phyloP scores from a whole-genome alignment of 345 rosid species.

The Arabis hirsuta region DNA sequence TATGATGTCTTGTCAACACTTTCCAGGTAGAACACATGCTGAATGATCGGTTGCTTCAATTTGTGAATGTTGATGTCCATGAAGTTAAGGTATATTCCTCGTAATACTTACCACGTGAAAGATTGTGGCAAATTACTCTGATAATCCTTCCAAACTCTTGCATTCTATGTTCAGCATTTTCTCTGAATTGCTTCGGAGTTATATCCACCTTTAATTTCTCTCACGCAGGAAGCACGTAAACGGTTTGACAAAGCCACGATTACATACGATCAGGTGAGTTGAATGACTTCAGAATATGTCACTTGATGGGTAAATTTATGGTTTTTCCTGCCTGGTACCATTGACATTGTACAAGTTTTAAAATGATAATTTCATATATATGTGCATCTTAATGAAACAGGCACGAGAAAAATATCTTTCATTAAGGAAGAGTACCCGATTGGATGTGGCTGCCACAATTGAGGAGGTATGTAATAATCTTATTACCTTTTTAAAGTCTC shows the following conservation, averaged over 20 bases:
- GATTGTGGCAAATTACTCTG: background rate
- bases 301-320: background rate
- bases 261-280: slow-evolving; percentile 66
- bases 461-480: slow-evolving; percentile 64
- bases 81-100: slow-evolving; percentile 61
- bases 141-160: background rate
- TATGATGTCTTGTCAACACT: slow-evolving; percentile 30
- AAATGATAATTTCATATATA: slow-evolving; percentile 5
- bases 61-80: slow-evolving; percentile 60
- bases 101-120: slow-evolving; percentile 3
- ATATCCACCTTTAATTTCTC: slow-evolving; percentile 12
- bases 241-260: slow-evolving; percentile 78
- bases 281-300: slow-evolving; percentile 14
- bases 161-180: background rate
- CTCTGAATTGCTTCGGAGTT: background rate
- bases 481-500: slow-evolving; percentile 17
- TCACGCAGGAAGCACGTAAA: slow-evolving; percentile 70
- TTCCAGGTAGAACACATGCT: slow-evolving; percentile 68
- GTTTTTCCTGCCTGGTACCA: background rate
- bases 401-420: slow-evolving; percentile 83
- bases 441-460: slow-evolving; percentile 63
- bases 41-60: slow-evolving; percentile 60
- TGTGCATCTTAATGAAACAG: slow-evolving; percentile 46
- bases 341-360: slow-evolving; percentile 17
- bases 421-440: slow-evolving; percentile 73